Conservation (phyloP, 2,329 filamentous ascomycete genomes). For the Stromatinia cepivora region DNA sequence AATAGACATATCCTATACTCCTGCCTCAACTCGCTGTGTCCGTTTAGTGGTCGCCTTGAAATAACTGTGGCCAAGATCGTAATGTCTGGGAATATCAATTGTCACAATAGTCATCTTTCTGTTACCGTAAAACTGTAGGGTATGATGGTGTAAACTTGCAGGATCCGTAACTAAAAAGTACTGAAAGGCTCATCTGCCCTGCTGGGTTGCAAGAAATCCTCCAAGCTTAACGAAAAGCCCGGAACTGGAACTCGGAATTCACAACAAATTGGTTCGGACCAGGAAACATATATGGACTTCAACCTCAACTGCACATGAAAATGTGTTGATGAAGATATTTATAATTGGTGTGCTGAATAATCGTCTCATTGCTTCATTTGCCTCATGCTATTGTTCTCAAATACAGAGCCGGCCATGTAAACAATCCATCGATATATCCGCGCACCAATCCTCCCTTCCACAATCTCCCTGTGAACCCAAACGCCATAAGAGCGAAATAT, state of each 20-base stretch:
- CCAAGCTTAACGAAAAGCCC: not conserved
- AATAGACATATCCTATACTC: not conserved
- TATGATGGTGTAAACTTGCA: no score
- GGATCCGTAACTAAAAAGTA: not conserved
- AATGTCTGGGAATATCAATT: not conserved
- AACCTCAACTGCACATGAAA: not conserved
- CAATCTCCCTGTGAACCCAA: conserved; percentile 29
- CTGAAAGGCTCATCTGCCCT: not conserved
- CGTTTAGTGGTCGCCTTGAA: not conserved
- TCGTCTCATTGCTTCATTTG: conserved; percentile 30
- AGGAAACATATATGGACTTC: not conserved
- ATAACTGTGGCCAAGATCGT: not conserved
- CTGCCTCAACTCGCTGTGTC: not conserved
- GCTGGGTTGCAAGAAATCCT: no score
- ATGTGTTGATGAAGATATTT: conserved; percentile 9
- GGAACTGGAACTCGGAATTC: not conserved
- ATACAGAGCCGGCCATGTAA: conserved; percentile 31
- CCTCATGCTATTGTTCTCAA: conserved; percentile 23
- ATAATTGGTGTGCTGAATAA: conserved; percentile 21
- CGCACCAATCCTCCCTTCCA: conserved; percentile 17
- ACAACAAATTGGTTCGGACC: not conserved
- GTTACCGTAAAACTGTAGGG: not conserved
- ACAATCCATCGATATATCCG: conserved; percentile 29
- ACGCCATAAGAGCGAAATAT: conserved; percentile 48
- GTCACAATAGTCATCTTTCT: not conserved